Conservation (phyloP, 1,284 basidiomycete genomes). For the Sporisorium scitamineum region DNA sequence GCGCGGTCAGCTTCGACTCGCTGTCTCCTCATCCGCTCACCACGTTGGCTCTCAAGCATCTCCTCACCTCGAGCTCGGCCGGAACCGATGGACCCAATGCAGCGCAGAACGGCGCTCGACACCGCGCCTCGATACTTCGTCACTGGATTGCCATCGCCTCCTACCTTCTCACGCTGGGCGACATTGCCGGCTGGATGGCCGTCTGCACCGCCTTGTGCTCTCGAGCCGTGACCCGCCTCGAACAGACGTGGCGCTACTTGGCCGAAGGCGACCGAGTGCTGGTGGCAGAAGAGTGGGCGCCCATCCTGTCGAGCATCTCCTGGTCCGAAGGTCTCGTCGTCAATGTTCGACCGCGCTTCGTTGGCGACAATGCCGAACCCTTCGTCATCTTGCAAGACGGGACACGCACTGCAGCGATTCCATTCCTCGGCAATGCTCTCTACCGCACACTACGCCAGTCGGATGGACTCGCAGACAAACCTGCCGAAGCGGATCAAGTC, state of each 20-base stretch:
- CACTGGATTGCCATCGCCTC: conserved; percentile 67
- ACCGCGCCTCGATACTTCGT: conserved; percentile 60
- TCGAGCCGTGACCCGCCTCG: conserved; percentile 62
- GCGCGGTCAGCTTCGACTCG: conserved; percentile 62
- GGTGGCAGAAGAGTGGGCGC: conserved; percentile 58
- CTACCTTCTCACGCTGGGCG: conserved; percentile 51
- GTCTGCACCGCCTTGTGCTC: conserved; percentile 64
- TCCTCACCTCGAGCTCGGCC: conserved; percentile 35
- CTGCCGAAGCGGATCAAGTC: conserved; percentile 1
- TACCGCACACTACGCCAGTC: conserved; percentile 20
- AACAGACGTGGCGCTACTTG: conserved; percentile 62
- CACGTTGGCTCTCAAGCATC: conserved; percentile 56
- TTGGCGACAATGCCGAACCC: conserved; percentile 19
- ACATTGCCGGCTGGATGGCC: conserved; percentile 64
- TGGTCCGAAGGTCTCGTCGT: conserved; percentile 59
- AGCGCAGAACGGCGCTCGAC: conserved; percentile 37
- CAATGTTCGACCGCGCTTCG: conserved; percentile 37
- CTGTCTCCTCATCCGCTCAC: conserved; percentile 62
- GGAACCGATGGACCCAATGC: conserved; percentile 25
- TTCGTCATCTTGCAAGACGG: conserved; percentile 23
- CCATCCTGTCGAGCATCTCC: conserved; percentile 55
- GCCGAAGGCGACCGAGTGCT: conserved; percentile 55
- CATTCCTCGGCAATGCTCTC: conserved; percentile 55
- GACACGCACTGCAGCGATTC: conserved; percentile 23
- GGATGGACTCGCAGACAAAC: background rate